These are phyloP conservation scores for Talaromyces rugulosus DNA, from an alignment of 2,329 filamentous ascomycete genomes.

Conservation along the genomic window DNA sequence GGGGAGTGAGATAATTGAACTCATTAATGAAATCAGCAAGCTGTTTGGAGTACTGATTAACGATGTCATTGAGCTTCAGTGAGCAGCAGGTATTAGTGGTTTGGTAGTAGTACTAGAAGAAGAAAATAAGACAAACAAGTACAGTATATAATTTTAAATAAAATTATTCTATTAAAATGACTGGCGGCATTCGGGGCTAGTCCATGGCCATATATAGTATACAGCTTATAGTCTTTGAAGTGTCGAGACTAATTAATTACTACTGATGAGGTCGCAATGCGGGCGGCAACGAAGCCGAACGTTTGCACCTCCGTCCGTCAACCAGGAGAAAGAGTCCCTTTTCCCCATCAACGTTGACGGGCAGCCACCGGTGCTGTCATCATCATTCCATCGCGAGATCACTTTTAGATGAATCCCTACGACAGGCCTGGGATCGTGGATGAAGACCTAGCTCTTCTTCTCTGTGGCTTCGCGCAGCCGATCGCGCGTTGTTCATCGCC, in stretches of 20 bases:
- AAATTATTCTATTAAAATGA: not conserved
- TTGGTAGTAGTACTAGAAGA: not conserved
- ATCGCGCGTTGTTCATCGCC: slow-evolving; percentile 28
- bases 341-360: slow-evolving; percentile 16
- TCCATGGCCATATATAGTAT: not conserved
- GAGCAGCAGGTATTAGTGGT: slow-evolving; percentile 13
- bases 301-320: slow-evolving; percentile 22
- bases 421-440: slow-evolving; percentile 21
- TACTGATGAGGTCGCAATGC: slow-evolving; percentile 2
- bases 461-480: slow-evolving; percentile 37
- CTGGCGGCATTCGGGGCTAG: not conserved
- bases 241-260: not conserved
- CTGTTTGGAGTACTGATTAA: slow-evolving; percentile 60
- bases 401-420: slow-evolving; percentile 14
- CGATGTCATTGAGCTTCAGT: slow-evolving; percentile 56
- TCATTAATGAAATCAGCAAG: slow-evolving; percentile 53
- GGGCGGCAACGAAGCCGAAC: slow-evolving; percentile 14
- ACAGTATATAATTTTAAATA: not conserved
- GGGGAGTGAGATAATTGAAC: slow-evolving; percentile 51
- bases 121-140: not conserved
- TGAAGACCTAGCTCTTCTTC: slow-evolving; percentile 33
- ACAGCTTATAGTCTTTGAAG: not conserved
- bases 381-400: slow-evolving; percentile 5
- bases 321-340: slow-evolving; percentile 2
- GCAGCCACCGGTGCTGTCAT: slow-evolving; percentile 22